These are phyloP conservation scores for Botryotinia narcissicola DNA, from an alignment of 2,329 filamentous ascomycete genomes.

Conservation along the genomic window DNA sequence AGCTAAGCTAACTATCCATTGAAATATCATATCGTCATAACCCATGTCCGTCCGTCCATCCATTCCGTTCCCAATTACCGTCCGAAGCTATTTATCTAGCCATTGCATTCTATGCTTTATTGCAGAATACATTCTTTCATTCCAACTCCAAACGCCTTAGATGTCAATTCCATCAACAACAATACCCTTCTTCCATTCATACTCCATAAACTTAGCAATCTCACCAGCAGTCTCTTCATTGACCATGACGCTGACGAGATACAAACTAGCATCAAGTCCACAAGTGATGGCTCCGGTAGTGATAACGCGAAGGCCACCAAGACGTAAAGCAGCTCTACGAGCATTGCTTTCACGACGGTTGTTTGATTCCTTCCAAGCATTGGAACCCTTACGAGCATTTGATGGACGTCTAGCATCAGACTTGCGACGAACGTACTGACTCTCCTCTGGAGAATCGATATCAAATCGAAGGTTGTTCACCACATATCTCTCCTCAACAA, in stretches of 20 bases:
- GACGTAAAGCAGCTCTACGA: constrained; percentile 63
- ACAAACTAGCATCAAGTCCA: constrained; percentile 80
- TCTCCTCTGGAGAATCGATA: constrained; percentile 73
- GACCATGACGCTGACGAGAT: constrained; percentile 80
- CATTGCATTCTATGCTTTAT: constrained; percentile 24
- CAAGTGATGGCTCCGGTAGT: constrained; percentile 76
- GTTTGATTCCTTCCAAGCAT: constrained; percentile 74
- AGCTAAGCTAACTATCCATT: constrained; percentile 9
- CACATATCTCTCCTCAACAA: constrained; percentile 81
- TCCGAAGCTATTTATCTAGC: constrained; percentile 18
- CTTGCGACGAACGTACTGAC: constrained; percentile 78
- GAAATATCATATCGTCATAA: constrained; percentile 10
- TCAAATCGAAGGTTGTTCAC: constrained; percentile 91
- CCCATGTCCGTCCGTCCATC: constrained; percentile 10
- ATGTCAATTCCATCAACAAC: constrained; percentile 84
- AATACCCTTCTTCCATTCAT: constrained; percentile 81
- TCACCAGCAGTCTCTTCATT: constrained; percentile 73
- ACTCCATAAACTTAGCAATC: constrained; percentile 72
- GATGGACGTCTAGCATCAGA: constrained; percentile 62
- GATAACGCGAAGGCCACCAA: constrained; percentile 67
- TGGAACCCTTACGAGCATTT: constrained; percentile 75
- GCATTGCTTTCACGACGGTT: constrained; percentile 75
- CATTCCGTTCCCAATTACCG: neutral
- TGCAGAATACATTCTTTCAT: constrained; percentile 20
- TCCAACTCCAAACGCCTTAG: constrained; percentile 44